phyloP scores from a whole-genome alignment of 805 yeast species.

The Candida ovalis region DNA sequence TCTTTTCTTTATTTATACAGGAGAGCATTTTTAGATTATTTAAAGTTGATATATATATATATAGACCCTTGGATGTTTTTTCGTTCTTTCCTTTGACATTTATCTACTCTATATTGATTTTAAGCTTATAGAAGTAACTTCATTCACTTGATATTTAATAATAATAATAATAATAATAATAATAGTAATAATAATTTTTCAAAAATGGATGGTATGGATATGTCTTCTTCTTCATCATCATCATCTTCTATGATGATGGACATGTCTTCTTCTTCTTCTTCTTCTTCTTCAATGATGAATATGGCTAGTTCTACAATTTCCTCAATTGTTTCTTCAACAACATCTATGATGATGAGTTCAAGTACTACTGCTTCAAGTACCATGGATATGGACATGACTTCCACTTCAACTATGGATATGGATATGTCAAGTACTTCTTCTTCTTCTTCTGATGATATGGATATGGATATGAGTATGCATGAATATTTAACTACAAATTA shows the following conservation, averaged over 20 bases:
- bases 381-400: conserved; percentile 16
- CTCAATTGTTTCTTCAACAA: not conserved
- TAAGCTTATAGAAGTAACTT: not conserved
- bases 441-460: conserved; percentile 11
- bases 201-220: conserved; percentile 3
- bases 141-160: too few relatives aligned
- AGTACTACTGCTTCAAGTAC: not conserved
- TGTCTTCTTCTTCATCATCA: not conserved
- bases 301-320: not conserved
- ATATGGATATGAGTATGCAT: conserved; percentile 45
- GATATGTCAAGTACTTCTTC: conserved; percentile 13
- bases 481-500: conserved; percentile 51
- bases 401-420: conserved; percentile 14
- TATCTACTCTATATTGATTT: too few relatives aligned
- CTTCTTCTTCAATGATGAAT: not conserved
- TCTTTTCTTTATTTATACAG: too few relatives aligned
- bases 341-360: not conserved
- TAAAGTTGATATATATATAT: too few relatives aligned
- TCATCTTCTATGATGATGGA: not conserved
- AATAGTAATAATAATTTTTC: not conserved
- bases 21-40: not conserved
- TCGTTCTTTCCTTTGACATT: too few relatives aligned
- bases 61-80: too few relatives aligned
- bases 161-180: not conserved
- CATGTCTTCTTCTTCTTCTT: not conserved